Percentiles rank a stretch among this genome's conserved stretches.
Conservation (phyloP, 108 stramenopile genomes). For the Chaetoceros muelleri region DNA sequence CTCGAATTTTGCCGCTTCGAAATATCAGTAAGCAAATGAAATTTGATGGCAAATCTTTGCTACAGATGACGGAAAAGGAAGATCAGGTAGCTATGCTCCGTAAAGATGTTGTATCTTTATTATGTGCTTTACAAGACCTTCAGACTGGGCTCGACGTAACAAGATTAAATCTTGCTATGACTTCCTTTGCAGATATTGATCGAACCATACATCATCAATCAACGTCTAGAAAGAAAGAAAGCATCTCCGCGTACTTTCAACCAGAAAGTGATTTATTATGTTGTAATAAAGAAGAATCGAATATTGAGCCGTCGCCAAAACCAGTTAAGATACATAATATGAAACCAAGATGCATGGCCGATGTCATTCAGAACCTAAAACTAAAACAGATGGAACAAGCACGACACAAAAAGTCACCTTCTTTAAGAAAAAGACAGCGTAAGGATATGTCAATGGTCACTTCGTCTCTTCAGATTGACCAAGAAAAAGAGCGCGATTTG, state of each 20-base stretch:
- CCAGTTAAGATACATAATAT: not conserved
- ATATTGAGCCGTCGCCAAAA: not conserved
- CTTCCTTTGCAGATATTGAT: constrained; percentile 29
- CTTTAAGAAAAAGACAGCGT: not conserved
- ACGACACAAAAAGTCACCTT: not conserved
- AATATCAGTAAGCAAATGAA: constrained; percentile 28
- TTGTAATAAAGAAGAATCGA: not conserved
- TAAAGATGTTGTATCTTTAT: constrained; percentile 8
- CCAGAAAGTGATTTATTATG: not conserved
- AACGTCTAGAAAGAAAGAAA: too few relatives aligned
- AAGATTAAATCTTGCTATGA: constrained; percentile 30
- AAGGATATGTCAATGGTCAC: not conserved
- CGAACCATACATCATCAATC: too few relatives aligned
- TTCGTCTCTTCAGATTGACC: too few relatives aligned
- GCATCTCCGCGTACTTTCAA: not conserved
- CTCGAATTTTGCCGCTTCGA: constrained; percentile 28
- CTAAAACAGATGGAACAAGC: not conserved
- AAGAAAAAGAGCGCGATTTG: too few relatives aligned
- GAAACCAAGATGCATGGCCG: not conserved
- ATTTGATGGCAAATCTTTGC: constrained; percentile 19
- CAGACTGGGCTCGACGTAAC: constrained; percentile 26
- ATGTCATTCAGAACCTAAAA: not conserved
- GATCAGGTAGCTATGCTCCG: not conserved
- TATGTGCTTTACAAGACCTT: not conserved
- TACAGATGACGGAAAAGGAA: constrained; percentile 4